Evolutionary conservation across 2,329 filamentous ascomycete species (phyloP), one percentile per base, ranked within the genome.

Genomic region (Endoconidiophora polonica): DNA sequence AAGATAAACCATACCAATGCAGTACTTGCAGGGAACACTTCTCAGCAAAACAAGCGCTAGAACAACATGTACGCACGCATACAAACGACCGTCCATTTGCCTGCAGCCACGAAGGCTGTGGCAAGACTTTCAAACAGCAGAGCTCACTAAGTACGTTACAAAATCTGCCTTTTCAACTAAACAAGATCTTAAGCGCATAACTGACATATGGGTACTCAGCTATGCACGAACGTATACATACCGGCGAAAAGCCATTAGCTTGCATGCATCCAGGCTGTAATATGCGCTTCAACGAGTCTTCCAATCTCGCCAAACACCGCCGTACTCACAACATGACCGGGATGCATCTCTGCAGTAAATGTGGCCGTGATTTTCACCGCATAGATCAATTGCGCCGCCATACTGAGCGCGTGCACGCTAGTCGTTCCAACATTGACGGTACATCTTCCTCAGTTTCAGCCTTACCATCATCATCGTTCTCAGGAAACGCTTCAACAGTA

Each of bases 191-290:
- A 9, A 33, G 7, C 29, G 12, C 12, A 33, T 33, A 20, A 33
- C 26, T 33, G 50, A 55, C 24, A 29, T 41, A 53, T 12, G 56
- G 36, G 20, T 5, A 23, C 44, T 29, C 55, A 79, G 76, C 77
- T n/a, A 81, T 81, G 68, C 80, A 84, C 56, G 71, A 73, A 57
- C 70, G 78, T 38, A 77, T 73, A 1, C 80, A 83, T 57, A 81
- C 79, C 1, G 76, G 77, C 40, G 71, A 75, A 44, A 82, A 81
- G 58, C 77, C 77, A 0, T 62, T 81, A 0, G 62, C 66, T 42
- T 81, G 77, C 55, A 69, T 74, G 1, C 65, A 72, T 24, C 52
- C 52, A 10, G 48, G 48, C 18, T 82, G 78, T 56, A 68, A 67
- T 43, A 77, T 76, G 57, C 63, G 63, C 7, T 82, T 82, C 58